Evolutionary conservation across 208 protist species (phyloP), one percentile per base, ranked within the genome.

Genomic region (Acanthamoeba sp.): DNA sequence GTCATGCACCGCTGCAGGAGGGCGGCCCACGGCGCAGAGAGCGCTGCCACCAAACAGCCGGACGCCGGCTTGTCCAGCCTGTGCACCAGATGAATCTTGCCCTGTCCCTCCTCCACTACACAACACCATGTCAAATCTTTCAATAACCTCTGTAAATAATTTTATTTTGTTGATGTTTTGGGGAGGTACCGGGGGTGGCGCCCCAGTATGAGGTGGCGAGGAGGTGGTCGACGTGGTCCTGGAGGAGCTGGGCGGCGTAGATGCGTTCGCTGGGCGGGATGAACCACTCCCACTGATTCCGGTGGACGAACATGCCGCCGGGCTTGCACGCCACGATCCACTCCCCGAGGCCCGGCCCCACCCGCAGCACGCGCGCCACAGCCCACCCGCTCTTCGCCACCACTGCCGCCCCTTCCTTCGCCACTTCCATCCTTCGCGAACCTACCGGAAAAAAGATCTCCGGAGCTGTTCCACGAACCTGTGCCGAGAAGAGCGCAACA

Each of bases 1-100:
- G 48, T 62, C 80, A 88, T 88, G 48, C 80, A 55, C 10, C 50
- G 80, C 48, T 88, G 80, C 5, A 88, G 50, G 32, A 88, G 42
- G 6, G 42, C 48, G 45, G 80, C 80, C 80, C 80, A 88, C 7
- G 38, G 42, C n/a, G 80, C 16, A 1, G 42, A 55, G 12, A 88
- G 80, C 48, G 80, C 80, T 6, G 36, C 42, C 50, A 88, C 45
- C 6, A 88, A 32, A 32, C 80, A 88, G 18, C 80, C 80, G 5
- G 80, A 88, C 42, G 50, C 80, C 29, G 50, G 50, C n/a, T 42
- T 36, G 48, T 88, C 80, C 42, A 88, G 20, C 22, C 80, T n/a
- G 32, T 88, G 80, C 48, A 88, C 80, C 71, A 80, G 27, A 80
- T 80, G 71, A 32, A 80, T 36, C 71, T 48, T 38, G 14, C 71